phyloP scores from a whole-genome alignment of 78 protist species.

The Chrysochromulina parva region DNA sequence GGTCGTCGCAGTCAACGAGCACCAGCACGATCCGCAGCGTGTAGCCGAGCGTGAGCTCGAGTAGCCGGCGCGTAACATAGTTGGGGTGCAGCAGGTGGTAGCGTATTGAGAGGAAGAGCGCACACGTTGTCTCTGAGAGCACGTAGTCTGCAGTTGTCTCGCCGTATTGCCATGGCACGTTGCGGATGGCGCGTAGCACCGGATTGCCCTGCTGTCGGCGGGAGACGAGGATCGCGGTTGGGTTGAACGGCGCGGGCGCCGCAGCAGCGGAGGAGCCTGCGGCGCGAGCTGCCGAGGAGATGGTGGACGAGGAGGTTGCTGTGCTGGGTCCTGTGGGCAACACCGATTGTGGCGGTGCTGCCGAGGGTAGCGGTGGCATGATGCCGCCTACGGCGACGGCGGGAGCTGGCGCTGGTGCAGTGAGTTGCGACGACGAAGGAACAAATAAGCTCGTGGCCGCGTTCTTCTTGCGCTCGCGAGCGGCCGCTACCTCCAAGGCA shows the following conservation, averaged over 20 bases:
- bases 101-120: constrained; percentile 16
- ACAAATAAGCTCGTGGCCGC: too few species aligned
- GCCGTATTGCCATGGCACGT: constrained; percentile 1
- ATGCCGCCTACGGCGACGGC: too few species aligned
- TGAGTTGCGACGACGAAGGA: too few species aligned
- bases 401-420: too few species aligned
- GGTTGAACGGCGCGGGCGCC: neutral
- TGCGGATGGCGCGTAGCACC: neutral
- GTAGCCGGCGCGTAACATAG: neutral
- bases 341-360: too few species aligned
- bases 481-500: too few species aligned
- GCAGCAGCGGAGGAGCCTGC: too few species aligned
- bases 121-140: neutral
- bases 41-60: neutral
- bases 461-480: too few species aligned
- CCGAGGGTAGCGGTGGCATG: too few species aligned
- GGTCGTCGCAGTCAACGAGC: neutral
- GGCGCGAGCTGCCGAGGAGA: too few species aligned
- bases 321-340: too few species aligned
- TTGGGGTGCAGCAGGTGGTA: constrained; percentile 45
- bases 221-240: neutral
- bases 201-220: constrained; percentile 17
- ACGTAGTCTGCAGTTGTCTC: neutral
- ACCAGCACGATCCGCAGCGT: neutral
- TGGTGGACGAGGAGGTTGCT: too few species aligned